Evolutionary conservation across 176 grass and related monocot genomes (phyloP).

Genomic region (Oryza officinalis): DNA sequence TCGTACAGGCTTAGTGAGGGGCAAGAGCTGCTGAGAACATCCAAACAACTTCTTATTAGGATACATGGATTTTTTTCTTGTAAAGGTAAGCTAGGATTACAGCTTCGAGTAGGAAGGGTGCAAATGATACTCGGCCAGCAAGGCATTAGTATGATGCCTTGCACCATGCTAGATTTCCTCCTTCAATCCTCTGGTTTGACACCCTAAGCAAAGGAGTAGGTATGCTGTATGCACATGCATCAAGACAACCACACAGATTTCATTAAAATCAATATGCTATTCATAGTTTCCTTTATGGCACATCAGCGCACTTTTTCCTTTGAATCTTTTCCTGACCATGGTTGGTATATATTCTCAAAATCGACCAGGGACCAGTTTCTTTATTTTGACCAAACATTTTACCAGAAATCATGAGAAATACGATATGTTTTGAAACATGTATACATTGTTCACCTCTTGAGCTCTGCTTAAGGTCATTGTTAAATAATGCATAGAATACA

Average conservation of each 20-base stretch:
- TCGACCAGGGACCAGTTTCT: not conserved
- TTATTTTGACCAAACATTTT: constrained; percentile 20
- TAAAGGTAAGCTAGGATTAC: not conserved
- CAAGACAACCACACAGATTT: not conserved
- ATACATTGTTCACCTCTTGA: constrained; percentile 28
- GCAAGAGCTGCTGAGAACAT: not conserved
- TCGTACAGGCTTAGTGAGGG: not conserved
- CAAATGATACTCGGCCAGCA: constrained; percentile 17
- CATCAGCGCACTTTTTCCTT: not conserved
- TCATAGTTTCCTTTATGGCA: not conserved
- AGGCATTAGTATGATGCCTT: constrained; percentile 22
- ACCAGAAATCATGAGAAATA: constrained; percentile 1
- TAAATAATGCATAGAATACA: constrained; percentile 14
- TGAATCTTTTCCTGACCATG: constrained; percentile 27
- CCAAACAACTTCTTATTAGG: not conserved
- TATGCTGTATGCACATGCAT: not conserved
- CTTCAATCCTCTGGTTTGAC: not conserved
- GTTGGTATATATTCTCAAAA: constrained; percentile 47
- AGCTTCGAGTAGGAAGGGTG: not conserved
- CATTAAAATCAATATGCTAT: not conserved
- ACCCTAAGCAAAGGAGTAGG: not conserved
- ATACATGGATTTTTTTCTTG: not conserved
- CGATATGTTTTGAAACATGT: constrained; percentile 8
- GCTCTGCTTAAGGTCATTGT: constrained; percentile 20
- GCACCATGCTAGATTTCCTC: not conserved